phyloP scores from a whole-genome alignment of 768 basidiomycete genomes.

The Amanita jacksonii region DNA sequence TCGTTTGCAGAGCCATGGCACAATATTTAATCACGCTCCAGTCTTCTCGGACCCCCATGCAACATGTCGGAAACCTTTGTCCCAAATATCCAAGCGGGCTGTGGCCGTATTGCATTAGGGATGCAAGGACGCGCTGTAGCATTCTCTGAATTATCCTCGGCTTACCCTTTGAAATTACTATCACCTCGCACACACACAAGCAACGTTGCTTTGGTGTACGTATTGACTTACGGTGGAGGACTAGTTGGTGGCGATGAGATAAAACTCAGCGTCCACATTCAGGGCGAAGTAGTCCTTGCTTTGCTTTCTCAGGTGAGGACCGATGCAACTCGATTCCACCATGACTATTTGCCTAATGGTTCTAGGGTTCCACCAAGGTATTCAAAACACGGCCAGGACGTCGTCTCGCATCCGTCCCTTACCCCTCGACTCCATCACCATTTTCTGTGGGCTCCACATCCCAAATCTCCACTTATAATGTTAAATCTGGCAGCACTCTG shows the following conservation, averaged over 20 bases:
- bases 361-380: conserved; percentile 87
- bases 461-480: conserved; percentile 51
- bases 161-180: conserved; percentile 84
- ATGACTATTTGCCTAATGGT: no score
- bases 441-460: conserved; percentile 29
- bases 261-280: conserved; percentile 50
- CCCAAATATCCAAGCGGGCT: conserved; percentile 31
- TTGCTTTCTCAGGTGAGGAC: conserved; percentile 71
- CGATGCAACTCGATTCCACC: no score
- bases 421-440: background rate
- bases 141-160: conserved; percentile 67
- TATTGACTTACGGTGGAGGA: conserved; percentile 86
- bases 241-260: conserved; percentile 81
- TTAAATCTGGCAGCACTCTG: conserved; percentile 46
- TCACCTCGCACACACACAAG: conserved; percentile 49
- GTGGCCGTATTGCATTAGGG: conserved; percentile 48
- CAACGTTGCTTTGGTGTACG: conserved; percentile 60
- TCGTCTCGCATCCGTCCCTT: conserved; percentile 36
- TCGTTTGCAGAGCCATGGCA: no score
- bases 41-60: no score
- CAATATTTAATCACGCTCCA: no score
- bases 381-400: conserved; percentile 72
- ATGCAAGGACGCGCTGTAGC: conserved; percentile 44
- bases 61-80: conserved; percentile 10
- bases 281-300: conserved; percentile 47